phyloP scores from a whole-genome alignment of 805 yeast genomes.

The Teunomyces funiuensis region DNA sequence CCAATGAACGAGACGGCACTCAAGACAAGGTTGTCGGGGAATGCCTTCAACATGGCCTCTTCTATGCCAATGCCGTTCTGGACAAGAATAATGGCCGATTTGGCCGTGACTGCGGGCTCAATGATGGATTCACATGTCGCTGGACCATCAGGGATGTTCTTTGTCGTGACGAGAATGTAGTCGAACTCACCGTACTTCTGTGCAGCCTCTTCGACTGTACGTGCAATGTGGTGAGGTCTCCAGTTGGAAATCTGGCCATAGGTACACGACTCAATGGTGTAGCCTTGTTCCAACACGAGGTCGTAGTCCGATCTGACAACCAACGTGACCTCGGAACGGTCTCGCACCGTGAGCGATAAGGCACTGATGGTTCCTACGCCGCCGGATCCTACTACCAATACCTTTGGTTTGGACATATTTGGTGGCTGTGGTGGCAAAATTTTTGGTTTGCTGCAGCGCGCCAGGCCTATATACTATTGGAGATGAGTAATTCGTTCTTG shows the following conservation, averaged over 20 bases:
- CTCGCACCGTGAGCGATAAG: slow-evolving; percentile 52
- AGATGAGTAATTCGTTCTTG: not conserved
- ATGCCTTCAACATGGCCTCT: slow-evolving; percentile 27
- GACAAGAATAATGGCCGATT: slow-evolving; percentile 32
- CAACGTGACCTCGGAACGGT: slow-evolving; percentile 53
- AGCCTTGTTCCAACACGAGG: slow-evolving; percentile 52
- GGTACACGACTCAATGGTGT: slow-evolving; percentile 57
- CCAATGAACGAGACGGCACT: slow-evolving; percentile 39
- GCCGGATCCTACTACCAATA: slow-evolving; percentile 75
- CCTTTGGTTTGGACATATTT: slow-evolving; percentile 20
- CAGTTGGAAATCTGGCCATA: slow-evolving; percentile 57
- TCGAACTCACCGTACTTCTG: slow-evolving; percentile 30
- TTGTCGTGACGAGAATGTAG: slow-evolving; percentile 38
- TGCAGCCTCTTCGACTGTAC: slow-evolving; percentile 47
- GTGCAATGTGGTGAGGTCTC: slow-evolving; percentile 51
- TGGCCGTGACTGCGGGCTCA: slow-evolving; percentile 16
- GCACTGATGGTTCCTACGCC: slow-evolving; percentile 86
- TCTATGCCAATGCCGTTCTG: slow-evolving; percentile 44
- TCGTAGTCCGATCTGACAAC: slow-evolving; percentile 68
- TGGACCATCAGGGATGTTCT: slow-evolving; percentile 36
- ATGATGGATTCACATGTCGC: slow-evolving; percentile 44
- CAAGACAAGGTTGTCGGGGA: slow-evolving; percentile 33
- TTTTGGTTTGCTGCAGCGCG: not conserved
- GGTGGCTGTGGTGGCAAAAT: not conserved
- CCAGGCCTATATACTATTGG: not conserved